Evolutionary conservation across 2,329 filamentous ascomycete genomes (phyloP).

Genomic region (Alternaria metachromatica): DNA sequence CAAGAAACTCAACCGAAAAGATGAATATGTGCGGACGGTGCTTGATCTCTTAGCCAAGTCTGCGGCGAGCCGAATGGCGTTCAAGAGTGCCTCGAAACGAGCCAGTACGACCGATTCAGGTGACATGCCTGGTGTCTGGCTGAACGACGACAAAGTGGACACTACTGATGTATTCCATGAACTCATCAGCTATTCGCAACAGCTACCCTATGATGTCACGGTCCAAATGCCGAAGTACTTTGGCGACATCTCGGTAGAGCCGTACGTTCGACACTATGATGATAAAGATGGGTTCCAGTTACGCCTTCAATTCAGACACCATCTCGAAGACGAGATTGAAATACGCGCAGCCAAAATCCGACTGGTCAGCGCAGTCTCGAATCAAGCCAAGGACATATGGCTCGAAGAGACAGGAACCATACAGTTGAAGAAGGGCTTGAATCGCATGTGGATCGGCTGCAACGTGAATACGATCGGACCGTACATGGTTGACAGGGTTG

Average conservation of each 20-base stretch:
- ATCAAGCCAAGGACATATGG: slow-evolving; percentile 71
- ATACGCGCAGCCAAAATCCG: slow-evolving; percentile 70
- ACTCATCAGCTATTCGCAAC: slow-evolving; percentile 56
- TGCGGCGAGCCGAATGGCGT: slow-evolving; percentile 48
- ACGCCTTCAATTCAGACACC: slow-evolving; percentile 70
- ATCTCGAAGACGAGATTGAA: slow-evolving; percentile 73
- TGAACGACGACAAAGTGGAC: slow-evolving; percentile 49
- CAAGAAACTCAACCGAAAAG: slow-evolving; percentile 73
- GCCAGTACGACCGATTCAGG: slow-evolving; percentile 11
- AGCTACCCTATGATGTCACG: slow-evolving; percentile 66
- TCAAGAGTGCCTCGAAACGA: slow-evolving; percentile 29
- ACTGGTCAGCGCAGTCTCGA: slow-evolving; percentile 63
- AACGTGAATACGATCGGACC: slow-evolving; percentile 70
- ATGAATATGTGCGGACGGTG: slow-evolving; percentile 79
- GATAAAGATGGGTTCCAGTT: slow-evolving; percentile 78
- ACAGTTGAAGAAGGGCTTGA: slow-evolving; percentile 63
- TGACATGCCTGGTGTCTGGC: slow-evolving; percentile 35
- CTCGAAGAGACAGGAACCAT: slow-evolving; percentile 59
- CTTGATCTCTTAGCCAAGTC: slow-evolving; percentile 76
- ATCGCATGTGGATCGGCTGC: slow-evolving; percentile 59
- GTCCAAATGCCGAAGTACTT: slow-evolving; percentile 79
- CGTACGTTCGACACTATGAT: slow-evolving; percentile 71
- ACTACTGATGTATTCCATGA: slow-evolving; percentile 48
- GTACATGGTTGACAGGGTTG: slow-evolving; percentile 77
- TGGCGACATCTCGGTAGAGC: slow-evolving; percentile 69